These are phyloP conservation scores for Lachancea mirantina DNA, from an alignment of 805 yeast species.

Conservation along the genomic window DNA sequence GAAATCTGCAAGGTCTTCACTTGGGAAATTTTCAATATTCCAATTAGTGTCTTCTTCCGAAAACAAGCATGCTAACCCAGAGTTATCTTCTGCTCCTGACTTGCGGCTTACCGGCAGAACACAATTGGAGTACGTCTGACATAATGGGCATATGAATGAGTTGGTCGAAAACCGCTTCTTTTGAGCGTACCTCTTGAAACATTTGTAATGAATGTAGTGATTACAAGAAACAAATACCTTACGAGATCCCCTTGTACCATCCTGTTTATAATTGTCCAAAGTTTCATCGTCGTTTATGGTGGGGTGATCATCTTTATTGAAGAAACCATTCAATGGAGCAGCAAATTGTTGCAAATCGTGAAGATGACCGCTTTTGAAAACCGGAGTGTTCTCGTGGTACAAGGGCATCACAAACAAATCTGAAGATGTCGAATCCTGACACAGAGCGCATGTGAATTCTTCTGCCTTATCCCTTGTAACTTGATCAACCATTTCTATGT, in stretches of 20 bases:
- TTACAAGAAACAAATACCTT: slow-evolving; percentile 74
- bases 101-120: slow-evolving; percentile 24
- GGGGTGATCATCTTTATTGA: slow-evolving; percentile 19
- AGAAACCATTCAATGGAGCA: slow-evolving; percentile 25
- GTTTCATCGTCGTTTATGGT: slow-evolving; percentile 17
- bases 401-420: slow-evolving; percentile 56
- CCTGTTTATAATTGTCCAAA: slow-evolving; percentile 15
- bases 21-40: not conserved
- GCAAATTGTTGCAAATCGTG: slow-evolving; percentile 24
- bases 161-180: slow-evolving; percentile 48
- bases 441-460: slow-evolving; percentile 45
- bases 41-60: not conserved
- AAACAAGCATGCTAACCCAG: too few relatives aligned
- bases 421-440: slow-evolving; percentile 47
- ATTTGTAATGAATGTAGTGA: slow-evolving; percentile 82
- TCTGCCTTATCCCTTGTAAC: slow-evolving; percentile 17
- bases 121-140: slow-evolving; percentile 58
- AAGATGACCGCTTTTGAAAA: slow-evolving; percentile 38
- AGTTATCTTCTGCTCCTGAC: slow-evolving; percentile 6
- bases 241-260: slow-evolving; percentile 14
- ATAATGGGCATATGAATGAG: slow-evolving; percentile 87
- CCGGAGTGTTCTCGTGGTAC: slow-evolving; percentile 39
- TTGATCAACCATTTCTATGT: slow-evolving; percentile 32
- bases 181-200: slow-evolving; percentile 64
- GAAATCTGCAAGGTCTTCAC: slow-evolving; percentile 3